Conservation (phyloP, 306 rosid genomes). For the cucumber (Cucumis sativus) region DNA sequence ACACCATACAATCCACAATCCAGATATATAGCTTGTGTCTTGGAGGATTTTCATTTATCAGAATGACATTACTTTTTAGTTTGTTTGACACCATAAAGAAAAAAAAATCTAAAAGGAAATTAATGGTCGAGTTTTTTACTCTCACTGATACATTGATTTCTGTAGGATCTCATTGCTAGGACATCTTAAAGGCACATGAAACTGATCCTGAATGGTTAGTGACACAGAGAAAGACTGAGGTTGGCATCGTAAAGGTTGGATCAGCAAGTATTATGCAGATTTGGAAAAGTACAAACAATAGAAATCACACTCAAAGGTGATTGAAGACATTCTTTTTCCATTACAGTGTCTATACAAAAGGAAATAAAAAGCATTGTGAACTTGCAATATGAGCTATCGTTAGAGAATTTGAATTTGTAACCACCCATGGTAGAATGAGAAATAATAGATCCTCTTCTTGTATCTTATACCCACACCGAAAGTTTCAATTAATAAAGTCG, state of each 20-base stretch:
- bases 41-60: too few species aligned
- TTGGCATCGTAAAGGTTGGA: constrained; percentile 25
- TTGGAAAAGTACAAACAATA: background rate
- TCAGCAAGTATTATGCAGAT: constrained; percentile 21
- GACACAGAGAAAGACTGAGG: constrained; percentile 22
- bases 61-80: too few species aligned
- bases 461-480: too few species aligned
- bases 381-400: too few species aligned
- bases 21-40: too few species aligned
- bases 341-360: background rate
- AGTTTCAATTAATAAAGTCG: too few species aligned
- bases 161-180: constrained; percentile 60
- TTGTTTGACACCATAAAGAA: too few species aligned
- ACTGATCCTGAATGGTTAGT: constrained; percentile 42
- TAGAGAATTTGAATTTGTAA: too few species aligned
- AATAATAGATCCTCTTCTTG: too few species aligned
- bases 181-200: constrained; percentile 6
- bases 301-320: background rate
- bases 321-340: background rate
- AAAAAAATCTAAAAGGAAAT: background rate
- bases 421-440: too few species aligned
- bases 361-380: background rate
- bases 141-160: background rate
- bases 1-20: too few species aligned
- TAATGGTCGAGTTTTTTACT: background rate